Conservation (phyloP, 1,284 basidiomycete species). For the Papiliotrema flavescens region DNA sequence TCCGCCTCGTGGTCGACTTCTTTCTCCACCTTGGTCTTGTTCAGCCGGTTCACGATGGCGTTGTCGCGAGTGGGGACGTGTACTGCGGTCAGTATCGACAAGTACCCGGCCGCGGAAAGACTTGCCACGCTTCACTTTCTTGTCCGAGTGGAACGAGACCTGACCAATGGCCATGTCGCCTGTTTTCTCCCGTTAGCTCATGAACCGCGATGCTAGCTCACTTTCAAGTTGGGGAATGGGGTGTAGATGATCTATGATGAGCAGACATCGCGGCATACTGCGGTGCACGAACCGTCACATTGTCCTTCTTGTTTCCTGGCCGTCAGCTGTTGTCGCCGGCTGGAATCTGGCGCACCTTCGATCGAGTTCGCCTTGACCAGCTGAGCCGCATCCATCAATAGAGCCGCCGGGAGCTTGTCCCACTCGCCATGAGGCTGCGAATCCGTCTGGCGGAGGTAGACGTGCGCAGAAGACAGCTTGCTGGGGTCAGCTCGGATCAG, state of each 20-base stretch:
- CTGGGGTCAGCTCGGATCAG: slow-evolving; percentile 52
- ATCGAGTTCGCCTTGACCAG: slow-evolving; percentile 97
- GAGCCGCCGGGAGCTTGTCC: slow-evolving; percentile 76
- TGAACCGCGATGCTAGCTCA: slow-evolving; percentile 35
- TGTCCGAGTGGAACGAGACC: slow-evolving; percentile 89
- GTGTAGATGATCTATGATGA: slow-evolving; percentile 74
- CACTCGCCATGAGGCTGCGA: slow-evolving; percentile 63
- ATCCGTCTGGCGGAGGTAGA: slow-evolving; percentile 82
- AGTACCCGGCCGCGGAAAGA: not conserved
- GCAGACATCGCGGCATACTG: not conserved
- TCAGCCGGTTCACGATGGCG: slow-evolving; percentile 83
- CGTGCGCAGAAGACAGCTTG: slow-evolving; percentile 89
- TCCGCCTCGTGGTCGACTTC: slow-evolving; percentile 90
- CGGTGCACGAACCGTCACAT: slow-evolving; percentile 58
- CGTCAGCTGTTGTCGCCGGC: not conserved
- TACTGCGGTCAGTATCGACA: slow-evolving; percentile 50
- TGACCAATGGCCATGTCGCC: slow-evolving; percentile 95
- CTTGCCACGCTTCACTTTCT: slow-evolving; percentile 73
- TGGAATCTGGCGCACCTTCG: slow-evolving; percentile 61
- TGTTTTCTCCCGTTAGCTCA: slow-evolving; percentile 64
- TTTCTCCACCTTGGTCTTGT: slow-evolving; percentile 85
- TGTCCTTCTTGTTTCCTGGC: slow-evolving; percentile 91
- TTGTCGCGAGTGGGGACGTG: slow-evolving; percentile 81
- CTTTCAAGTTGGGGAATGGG: slow-evolving; percentile 83
- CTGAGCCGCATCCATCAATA: slow-evolving; percentile 85